Evolutionary conservation across 2,329 filamentous ascomycete species (phyloP).

Genomic region (Pyrenophora tritici-repentis): DNA sequence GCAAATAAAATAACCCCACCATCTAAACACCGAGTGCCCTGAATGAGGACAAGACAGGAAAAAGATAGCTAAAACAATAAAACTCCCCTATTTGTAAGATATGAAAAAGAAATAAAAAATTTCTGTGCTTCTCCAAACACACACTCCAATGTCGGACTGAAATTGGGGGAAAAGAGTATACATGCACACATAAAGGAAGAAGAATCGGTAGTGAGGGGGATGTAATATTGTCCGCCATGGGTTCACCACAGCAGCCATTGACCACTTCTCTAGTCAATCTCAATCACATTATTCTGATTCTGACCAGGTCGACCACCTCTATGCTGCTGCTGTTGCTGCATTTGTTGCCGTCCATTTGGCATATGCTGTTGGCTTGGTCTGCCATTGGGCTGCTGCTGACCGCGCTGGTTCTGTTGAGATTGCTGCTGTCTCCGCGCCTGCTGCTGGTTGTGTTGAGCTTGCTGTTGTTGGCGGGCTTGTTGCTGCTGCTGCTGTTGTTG

Average conservation of each 20-base stretch:
- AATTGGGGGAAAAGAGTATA: too few relatives aligned
- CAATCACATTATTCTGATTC: conserved; percentile 25
- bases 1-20: too few relatives aligned
- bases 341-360: conserved; percentile 5
- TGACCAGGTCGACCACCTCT: conserved; percentile 14
- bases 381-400: conserved; percentile 14
- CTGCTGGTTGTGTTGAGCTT: conserved; percentile 5
- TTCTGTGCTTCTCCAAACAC: too few relatives aligned
- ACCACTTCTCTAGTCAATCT: conserved; percentile 24
- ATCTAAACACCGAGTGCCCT: too few relatives aligned
- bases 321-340: conserved; percentile 10
- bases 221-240: too few relatives aligned
- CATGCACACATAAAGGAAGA: too few relatives aligned
- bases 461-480: conserved; percentile 16
- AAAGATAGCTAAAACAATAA: too few relatives aligned
- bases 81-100: too few relatives aligned
- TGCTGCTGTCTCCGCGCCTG: conserved; percentile 10
- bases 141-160: too few relatives aligned
- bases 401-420: conserved; percentile 16
- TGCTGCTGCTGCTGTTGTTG: conserved; percentile 17
- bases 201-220: too few relatives aligned
- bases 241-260: background rate
- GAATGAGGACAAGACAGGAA: too few relatives aligned
- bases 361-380: conserved; percentile 12
- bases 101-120: too few relatives aligned